Conservation (phyloP, 1,284 basidiomycete genomes). For the Schizophyllum commune region DNA sequence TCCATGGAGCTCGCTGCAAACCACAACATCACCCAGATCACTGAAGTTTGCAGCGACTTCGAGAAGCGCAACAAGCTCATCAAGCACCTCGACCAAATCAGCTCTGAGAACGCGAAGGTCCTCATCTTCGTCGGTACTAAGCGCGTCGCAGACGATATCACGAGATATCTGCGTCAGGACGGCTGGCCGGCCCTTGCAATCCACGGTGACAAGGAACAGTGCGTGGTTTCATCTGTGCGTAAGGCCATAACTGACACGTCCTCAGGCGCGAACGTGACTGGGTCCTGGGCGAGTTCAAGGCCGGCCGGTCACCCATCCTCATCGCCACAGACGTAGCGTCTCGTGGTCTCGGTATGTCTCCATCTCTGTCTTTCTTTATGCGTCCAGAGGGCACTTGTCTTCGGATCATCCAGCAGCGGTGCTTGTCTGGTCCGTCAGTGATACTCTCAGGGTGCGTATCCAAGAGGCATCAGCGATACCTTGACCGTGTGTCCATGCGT, state of each 20-base stretch:
- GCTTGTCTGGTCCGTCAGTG: conserved; percentile 15
- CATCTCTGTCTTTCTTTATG: conserved; percentile 23
- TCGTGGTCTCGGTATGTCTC: conserved; percentile 96
- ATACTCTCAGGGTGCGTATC: conserved; percentile 35
- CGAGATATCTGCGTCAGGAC: conserved; percentile 94
- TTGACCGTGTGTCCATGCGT: conserved; percentile 30
- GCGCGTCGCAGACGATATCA: conserved; percentile 96
- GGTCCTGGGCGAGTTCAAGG: conserved; percentile 98
- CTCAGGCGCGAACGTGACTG: conserved; percentile 96
- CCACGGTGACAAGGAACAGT: conserved; percentile 98
- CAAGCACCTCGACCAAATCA: conserved; percentile 97
- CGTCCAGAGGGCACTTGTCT: not conserved
- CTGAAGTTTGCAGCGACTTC: conserved; percentile 96
- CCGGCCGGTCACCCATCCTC: conserved; percentile 94
- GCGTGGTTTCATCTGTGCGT: conserved; percentile 25
- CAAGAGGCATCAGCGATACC: conserved; percentile 39
- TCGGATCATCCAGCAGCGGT: conserved; percentile 8
- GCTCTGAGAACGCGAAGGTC: conserved; percentile 95
- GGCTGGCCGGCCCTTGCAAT: conserved; percentile 99
- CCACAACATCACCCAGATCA: conserved; percentile 94
- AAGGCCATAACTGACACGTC: conserved; percentile 9
- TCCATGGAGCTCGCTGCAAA: conserved; percentile 98
- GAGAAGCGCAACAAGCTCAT: conserved; percentile 96
- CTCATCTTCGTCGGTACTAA: conserved; percentile 99
- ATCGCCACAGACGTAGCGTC: conserved; percentile 98